These are phyloP conservation scores for Dacryopinax spathularia DNA, from an alignment of 768 basidiomycete genomes.

Conservation along the genomic window DNA sequence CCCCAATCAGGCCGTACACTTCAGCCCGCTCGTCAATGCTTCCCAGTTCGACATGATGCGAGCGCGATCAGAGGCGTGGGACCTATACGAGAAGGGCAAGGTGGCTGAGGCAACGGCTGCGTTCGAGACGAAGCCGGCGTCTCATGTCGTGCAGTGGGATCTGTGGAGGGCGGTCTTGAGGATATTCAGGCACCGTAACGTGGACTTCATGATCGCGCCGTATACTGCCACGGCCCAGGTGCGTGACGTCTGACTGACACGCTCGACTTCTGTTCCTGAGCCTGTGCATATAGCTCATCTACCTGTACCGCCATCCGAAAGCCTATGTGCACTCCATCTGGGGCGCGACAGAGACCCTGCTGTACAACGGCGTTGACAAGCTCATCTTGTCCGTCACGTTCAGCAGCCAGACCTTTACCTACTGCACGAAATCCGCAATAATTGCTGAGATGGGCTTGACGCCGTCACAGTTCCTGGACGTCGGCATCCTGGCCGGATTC, in stretches of 20 bases:
- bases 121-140: conserved; percentile 52
- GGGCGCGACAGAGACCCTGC: conserved; percentile 75
- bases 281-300: conserved; percentile 52
- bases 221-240: conserved; percentile 95
- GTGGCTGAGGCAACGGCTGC: conserved; percentile 77
- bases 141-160: conserved; percentile 64
- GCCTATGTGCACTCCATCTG: conserved; percentile 90
- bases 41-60: conserved; percentile 15
- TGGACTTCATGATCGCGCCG: conserved; percentile 92
- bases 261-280: background rate
- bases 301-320: conserved; percentile 84
- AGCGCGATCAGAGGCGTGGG: conserved; percentile 69
- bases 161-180: conserved; percentile 87
- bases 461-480: conserved; percentile 90
- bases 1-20: conserved; percentile 7
- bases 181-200: conserved; percentile 85
- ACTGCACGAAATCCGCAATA: conserved; percentile 63
- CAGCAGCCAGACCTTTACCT: conserved; percentile 59
- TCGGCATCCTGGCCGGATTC: conserved; percentile 82
- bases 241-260: conserved; percentile 21
- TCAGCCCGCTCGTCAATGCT: background rate
- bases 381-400: conserved; percentile 69
- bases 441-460: conserved; percentile 49
- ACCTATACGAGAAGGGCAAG: conserved; percentile 80
- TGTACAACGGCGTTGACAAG: conserved; percentile 79